Base-by-base conservation (phyloP, 2,329 filamentous ascomycete species). In the Diplodia corticola region DNA sequence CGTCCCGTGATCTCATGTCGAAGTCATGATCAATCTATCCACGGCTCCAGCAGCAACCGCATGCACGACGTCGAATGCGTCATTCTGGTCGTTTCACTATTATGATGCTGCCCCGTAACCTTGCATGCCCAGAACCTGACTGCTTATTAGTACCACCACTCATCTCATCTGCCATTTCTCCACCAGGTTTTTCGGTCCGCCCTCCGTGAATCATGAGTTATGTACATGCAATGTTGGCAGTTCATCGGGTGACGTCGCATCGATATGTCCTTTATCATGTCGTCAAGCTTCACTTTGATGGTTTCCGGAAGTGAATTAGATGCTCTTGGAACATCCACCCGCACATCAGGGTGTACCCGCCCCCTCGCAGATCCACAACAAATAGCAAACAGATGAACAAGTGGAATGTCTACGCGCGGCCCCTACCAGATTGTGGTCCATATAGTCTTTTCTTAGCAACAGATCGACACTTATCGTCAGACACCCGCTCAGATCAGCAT, bases 1-100 rank as follows among this genome's bases (percentile, higher is more conserved):
- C 17, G n/a, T 22, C 15, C 37, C 57, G 24, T 35, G 44, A 61
- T 49, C 24, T 15, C 28, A 46, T 44, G 33, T 49, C 24, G 28
- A 61, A 13, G 40, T 61, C 44, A n/a, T 61, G 40, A 20, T 17
- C n/a, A 61, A 61, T 61, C 44, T 61, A 61, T 61, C 13, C 28
- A 49, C 57, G 57, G 57, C 57, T 20, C 28, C 22, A 20, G 54
- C 12, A 50, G 7, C 40, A 30, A 49, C 15, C 1, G 24, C 26
- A 46, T 60, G 40, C 55, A 48, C 33, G 37, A 28, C 6, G 30
- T 35, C 33, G 33, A 35, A 49, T 35, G 40, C 15, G 10, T 28
- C 30, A 48, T 48, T 49, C 33, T 35, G 6, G 12, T 20, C n/a
- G 44, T 49, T 61, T 61, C 57, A 61, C 28, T n/a, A 49, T 49